Percentiles rank a stretch among this genome's conserved stretches.
Conservation (phyloP, 164 flowering plant species). For the Aristolochia californica region DNA sequence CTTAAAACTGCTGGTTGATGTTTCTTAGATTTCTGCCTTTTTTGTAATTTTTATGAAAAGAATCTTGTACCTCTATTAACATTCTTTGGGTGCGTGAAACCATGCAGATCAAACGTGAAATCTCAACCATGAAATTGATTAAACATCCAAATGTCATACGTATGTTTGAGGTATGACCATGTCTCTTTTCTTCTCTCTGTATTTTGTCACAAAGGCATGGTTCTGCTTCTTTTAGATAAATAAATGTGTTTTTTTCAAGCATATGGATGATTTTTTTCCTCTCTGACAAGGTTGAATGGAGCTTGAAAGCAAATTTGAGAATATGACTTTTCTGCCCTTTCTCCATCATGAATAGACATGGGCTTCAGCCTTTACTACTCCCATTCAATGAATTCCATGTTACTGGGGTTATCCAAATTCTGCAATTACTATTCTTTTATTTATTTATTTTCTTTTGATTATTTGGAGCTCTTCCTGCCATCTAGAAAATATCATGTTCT, state of each 20-base stretch:
- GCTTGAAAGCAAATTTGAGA: no score
- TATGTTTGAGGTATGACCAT: conserved; percentile 67
- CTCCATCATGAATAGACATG: no score
- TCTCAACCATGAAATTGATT: conserved; percentile 83
- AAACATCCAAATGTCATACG: conserved; percentile 89
- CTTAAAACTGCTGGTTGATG: background rate
- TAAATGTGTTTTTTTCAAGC: background rate
- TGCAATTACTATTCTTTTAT: no score
- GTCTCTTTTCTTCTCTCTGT: background rate
- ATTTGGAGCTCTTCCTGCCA: no score
- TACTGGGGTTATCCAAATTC: no score
- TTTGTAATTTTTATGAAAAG: background rate
- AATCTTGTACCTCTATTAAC: background rate
- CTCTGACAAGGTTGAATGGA: no score
- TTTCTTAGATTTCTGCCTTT: background rate
- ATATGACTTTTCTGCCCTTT: no score
- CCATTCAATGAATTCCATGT: no score
- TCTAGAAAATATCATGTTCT: no score
- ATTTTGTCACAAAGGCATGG: background rate
- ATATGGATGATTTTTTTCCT: no score
- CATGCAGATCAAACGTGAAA: conserved; percentile 86
- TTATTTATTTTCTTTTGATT: no score
- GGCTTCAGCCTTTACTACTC: no score
- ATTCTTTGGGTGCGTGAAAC: background rate
- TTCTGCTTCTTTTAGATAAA: background rate